Evolutionary conservation across 257 asterid species (phyloP), one percentile per base, ranked within the genome.

Genomic region (Solanum chaucha): DNA sequence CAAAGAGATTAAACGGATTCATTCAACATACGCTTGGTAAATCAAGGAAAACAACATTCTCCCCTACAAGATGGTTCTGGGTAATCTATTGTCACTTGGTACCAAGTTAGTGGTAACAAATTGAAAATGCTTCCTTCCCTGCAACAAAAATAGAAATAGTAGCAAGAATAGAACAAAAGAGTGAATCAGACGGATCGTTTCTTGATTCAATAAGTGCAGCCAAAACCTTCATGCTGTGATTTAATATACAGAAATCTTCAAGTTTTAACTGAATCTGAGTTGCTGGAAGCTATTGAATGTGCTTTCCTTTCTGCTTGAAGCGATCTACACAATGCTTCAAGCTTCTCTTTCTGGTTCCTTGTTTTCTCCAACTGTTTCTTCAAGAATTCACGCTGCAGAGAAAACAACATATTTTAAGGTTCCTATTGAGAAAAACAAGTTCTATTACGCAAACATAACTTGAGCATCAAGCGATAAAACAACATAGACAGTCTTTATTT

Each of bases 291-390:
- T 38, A 61, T 88, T 59, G 94, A 86, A 86, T 86, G 90, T 48
- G 94, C 91, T 89, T 94, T 96, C 88, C 98, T 90, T 93, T 97
- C 99, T 19, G 98, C 98, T 90, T 94, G 99, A 87, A 96, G 99
- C 15, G 98, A 97, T 26, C 99, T 95, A 84, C 99, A 97, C 68
- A 97, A 87, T 3, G 98, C 94, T 91, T 95, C 99, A 4, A 97
- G 98, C 87, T 92, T 96, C 88, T 93, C 98, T 90, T 97, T 97
- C 87, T 97, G 98, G 73, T 96, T 96, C 77, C 92, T 88, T 26
- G 95, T 93, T 93, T 89, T 97, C 88, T 93, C 99, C 92, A 97
- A 94, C 88, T 95, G 99, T 89, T 96, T 97, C 98, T 95, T 97
- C 89, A 96, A 84, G 88, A 88, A 92, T 87, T 95, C 99, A 13